A percentile compares a stretch with the other conserved stretches of the same genome.
Conservation (phyloP, 257 asterid species). For the Primulina tabacum region DNA sequence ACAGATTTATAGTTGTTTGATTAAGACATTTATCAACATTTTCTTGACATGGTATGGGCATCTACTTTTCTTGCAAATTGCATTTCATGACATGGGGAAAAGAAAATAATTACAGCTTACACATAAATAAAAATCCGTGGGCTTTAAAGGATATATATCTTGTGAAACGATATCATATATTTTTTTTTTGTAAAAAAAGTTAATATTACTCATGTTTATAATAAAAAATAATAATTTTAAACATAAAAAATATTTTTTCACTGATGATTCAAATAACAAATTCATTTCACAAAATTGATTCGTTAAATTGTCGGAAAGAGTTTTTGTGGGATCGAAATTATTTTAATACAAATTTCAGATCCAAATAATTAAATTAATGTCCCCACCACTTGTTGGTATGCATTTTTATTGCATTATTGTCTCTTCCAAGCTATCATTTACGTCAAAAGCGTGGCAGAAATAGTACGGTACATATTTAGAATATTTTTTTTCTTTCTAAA, state of each 20-base stretch:
- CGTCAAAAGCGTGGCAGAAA: constrained; percentile 3
- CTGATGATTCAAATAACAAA: no score
- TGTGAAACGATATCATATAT: no score
- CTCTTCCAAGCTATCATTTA: constrained; percentile 25
- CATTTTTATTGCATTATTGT: constrained; percentile 26
- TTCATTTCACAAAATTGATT: no score
- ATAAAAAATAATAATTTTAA: no score
- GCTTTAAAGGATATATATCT: no score
- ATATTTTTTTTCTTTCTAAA: no score
- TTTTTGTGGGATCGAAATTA: no score
- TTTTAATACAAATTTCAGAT: not conserved
- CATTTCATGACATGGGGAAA: not conserved
- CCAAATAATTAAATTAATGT: not conserved
- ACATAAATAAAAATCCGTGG: no score
- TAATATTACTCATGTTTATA: no score
- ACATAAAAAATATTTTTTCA: no score
- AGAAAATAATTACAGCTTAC: not conserved
- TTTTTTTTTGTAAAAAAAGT: no score
- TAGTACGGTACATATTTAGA: not conserved
- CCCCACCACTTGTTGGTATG: constrained; percentile 28
- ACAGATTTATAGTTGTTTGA: constrained; percentile 26
- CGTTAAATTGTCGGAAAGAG: no score
- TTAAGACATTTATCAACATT: constrained; percentile 30
- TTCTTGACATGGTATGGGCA: not conserved
- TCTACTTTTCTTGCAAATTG: not conserved